Base-by-base conservation (phyloP, 371 early-diverging fungal genomes). In the Apophysomyces elegans region DNA sequence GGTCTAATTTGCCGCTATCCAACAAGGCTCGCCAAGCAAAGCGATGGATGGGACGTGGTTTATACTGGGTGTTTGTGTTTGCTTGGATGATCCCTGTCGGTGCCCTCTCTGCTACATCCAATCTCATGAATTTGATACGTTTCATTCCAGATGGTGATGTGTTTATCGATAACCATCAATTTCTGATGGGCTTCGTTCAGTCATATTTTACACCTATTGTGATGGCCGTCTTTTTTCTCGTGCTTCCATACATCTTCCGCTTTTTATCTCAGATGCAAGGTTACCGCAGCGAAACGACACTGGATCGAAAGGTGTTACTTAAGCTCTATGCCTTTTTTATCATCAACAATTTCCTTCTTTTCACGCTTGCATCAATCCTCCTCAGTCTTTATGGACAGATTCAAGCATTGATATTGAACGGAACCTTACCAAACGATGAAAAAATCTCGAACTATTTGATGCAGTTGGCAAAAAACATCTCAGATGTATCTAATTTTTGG, bases 241-340 rank as follows among this genome's bases (percentile, higher is more conserved):
- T 88, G 12, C 74, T 93, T 41, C 93, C 91, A 26, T 71, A 80
- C 60, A 64, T 92, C 13, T 88, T 94, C 60, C 80, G 88, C 6
- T 79, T 79, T 41, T 70, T 93, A 50, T 84, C 92, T 13, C 76
- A 86, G 56, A 82, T 88, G 63, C 92, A 93, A 77, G 94, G 94
- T 16, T 89, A 89, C 37, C 67, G 79, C n/a, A 89, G 91, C 44
- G 75, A 84, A 18, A 83, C 90, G 0, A 90, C 88, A 3, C 83
- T 90, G 5, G 92, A 94, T 57, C 85, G 90, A 39, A 74, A 77
- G 38, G 89, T 91, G 35, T 74, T 92, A 65, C 75, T 86, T 69
- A 94, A 91, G 73, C 85, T 88, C 66, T 93, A 90, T 72, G 74
- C 86, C n/a, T 94, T 93, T 74, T 90, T 88, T 67, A 85, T 92